Conservation (phyloP, 371 early-diverging fungal genomes). For the Nematocida sp. region DNA sequence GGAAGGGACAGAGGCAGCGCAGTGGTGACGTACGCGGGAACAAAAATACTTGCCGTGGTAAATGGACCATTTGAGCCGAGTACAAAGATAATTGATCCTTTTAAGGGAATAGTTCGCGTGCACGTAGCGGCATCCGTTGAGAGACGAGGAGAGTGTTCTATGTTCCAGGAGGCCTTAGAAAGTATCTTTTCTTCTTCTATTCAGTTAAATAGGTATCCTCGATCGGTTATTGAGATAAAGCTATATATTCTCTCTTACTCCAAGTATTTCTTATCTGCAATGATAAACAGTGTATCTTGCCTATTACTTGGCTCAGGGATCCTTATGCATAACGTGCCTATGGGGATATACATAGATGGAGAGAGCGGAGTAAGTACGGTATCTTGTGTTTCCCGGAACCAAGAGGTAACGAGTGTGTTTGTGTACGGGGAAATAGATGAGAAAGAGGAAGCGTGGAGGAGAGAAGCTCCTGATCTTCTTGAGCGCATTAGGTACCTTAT, state of each 20-base stretch:
- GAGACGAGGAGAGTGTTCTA: neutral
- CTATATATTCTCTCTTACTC: neutral
- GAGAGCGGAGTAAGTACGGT: neutral
- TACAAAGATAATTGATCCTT: neutral
- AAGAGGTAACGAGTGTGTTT: constrained; percentile 1
- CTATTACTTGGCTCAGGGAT: constrained; percentile 25
- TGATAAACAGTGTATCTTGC: constrained; percentile 25
- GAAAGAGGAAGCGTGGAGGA: neutral
- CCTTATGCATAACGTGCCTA: constrained; percentile 6
- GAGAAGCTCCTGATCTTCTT: neutral
- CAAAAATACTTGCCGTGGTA: constrained; percentile 4
- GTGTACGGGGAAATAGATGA: neutral
- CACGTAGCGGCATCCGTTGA: neutral
- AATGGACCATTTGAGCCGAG: constrained; percentile 49
- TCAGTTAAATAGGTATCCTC: constrained; percentile 39
- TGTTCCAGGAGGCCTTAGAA: constrained; percentile 27
- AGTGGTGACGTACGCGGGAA: neutral
- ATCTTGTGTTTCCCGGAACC: neutral
- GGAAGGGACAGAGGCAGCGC: constrained; percentile 27
- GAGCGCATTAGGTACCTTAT: constrained; percentile 31
- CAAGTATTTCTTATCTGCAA: neutral
- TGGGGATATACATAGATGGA: neutral
- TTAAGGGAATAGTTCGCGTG: constrained; percentile 20
- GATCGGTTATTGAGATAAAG: constrained; percentile 24
- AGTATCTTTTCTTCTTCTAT: neutral